Conservation (phyloP, 2,329 filamentous ascomycete species). For the Diplodia seriata region DNA sequence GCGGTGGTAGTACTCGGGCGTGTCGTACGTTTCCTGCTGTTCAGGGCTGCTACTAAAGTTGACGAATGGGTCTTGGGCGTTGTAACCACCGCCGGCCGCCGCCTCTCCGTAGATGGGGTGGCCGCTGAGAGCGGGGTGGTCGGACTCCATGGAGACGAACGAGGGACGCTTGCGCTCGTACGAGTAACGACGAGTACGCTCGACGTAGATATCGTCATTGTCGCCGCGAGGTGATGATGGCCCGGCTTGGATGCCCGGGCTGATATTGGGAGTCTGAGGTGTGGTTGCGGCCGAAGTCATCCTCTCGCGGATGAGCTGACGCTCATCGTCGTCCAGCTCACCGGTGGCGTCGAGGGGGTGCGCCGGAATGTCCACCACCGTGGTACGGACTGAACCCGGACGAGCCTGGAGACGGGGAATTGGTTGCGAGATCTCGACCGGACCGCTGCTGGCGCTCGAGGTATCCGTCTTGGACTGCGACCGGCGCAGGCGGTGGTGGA, state of each 20-base stretch:
- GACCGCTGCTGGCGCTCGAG: not conserved
- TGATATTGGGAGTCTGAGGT: not conserved
- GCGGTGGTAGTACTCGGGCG: not conserved
- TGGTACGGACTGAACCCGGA: not conserved
- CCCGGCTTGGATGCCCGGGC: not conserved
- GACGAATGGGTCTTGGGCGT: not conserved
- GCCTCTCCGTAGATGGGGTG: not conserved
- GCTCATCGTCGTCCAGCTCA: not conserved
- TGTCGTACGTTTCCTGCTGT: not conserved
- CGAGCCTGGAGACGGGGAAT: not conserved
- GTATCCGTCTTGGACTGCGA: not conserved
- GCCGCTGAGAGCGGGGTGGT: not conserved
- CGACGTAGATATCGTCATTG: not conserved
- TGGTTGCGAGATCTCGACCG: not conserved
- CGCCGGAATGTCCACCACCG: not conserved
- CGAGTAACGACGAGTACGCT: not conserved
- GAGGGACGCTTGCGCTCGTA: not conserved
- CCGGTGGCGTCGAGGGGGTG: not conserved
- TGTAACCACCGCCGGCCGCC: too few relatives aligned
- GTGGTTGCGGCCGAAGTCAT: not conserved
- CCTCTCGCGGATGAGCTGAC: not conserved
- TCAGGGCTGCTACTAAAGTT: not conserved
- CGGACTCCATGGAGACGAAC: not conserved
- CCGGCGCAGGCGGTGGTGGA: not conserved
- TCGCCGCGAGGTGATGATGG: not conserved